Percentiles rank a stretch among this genome's conserved stretches.
Conservation (phyloP, 352 stramenopile genomes). For the Pythium biforme region DNA sequence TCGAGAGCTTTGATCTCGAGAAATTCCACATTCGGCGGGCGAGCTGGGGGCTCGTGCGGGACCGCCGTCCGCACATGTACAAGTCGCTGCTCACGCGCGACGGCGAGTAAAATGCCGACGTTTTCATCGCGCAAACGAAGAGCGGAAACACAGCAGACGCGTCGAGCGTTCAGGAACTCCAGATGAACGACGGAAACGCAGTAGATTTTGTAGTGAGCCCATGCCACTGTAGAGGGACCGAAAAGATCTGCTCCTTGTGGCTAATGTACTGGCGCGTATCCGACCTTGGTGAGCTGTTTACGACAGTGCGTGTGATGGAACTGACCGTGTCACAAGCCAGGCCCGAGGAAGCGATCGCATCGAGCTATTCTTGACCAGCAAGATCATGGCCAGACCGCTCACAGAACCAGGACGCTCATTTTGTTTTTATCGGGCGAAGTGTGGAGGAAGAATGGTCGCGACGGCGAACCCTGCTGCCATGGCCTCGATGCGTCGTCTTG, state of each 20-base stretch:
- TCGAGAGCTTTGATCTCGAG: conserved; percentile 84
- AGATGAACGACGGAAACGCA: not conserved
- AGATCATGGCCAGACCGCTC: too few species aligned
- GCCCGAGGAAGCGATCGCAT: not conserved
- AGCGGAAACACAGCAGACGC: too few species aligned
- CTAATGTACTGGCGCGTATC: too few species aligned
- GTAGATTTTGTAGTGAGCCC: not conserved
- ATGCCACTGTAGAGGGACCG: not conserved
- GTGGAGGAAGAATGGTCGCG: conserved; percentile 1
- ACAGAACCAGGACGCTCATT: too few species aligned
- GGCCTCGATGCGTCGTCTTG: conserved; percentile 8
- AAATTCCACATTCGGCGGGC: conserved; percentile 85
- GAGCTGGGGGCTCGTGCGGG: conserved; percentile 85
- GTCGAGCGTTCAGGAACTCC: too few species aligned
- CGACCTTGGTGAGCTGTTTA: too few species aligned
- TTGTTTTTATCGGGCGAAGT: too few species aligned
- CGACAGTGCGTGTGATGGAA: too few species aligned
- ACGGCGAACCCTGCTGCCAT: not conserved
- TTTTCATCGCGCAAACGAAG: too few species aligned
- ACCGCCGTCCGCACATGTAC: conserved; percentile 87
- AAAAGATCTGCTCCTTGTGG: not conserved
- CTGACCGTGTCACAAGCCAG: not conserved
- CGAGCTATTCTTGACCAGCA: not conserved
- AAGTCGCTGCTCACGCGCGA: conserved; percentile 77
- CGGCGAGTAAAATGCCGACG: conserved; percentile 39